Percentiles rank a stretch among this genome's conserved stretches.
Evolutionary conservation across 1,284 basidiomycete species (phyloP).

Genomic region (Fomitopsis schrenkii): DNA sequence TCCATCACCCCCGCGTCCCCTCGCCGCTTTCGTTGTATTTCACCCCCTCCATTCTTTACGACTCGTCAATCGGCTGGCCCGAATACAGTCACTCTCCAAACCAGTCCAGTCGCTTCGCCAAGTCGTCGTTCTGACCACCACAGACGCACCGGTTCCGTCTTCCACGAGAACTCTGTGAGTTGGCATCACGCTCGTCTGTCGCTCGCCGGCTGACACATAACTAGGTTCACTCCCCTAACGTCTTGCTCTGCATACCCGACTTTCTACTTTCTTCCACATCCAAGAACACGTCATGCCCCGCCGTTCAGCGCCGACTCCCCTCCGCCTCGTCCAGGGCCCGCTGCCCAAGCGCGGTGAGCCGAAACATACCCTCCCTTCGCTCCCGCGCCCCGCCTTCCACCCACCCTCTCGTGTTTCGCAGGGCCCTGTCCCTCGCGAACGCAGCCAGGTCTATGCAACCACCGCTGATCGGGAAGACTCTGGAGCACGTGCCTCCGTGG

Average conservation of each 20-base stretch:
- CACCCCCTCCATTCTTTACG: constrained; percentile 10
- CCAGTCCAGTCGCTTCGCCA: constrained; percentile 7
- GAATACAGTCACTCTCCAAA: constrained; percentile 11
- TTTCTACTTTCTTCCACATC: constrained; percentile 6
- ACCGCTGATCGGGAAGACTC: neutral
- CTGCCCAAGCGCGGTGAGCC: constrained; percentile 25
- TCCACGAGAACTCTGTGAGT: neutral
- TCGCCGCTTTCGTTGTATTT: constrained; percentile 11
- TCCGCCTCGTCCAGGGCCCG: constrained; percentile 27
- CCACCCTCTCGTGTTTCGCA: constrained; percentile 10
- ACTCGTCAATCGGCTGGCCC: constrained; percentile 21
- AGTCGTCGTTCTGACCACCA: neutral
- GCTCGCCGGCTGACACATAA: neutral
- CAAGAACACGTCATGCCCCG: constrained; percentile 8
- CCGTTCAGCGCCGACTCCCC: constrained; percentile 20
- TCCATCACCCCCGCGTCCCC: constrained; percentile 11
- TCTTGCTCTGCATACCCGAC: constrained; percentile 15
- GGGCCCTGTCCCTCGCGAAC: constrained; percentile 21
- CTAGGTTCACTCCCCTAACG: constrained; percentile 2
- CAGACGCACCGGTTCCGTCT: neutral
- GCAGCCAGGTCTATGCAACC: constrained; percentile 3
- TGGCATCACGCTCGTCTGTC: neutral
- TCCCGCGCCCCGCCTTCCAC: constrained; percentile 28
- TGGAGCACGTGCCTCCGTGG: constrained; percentile 8
- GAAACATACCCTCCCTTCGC: constrained; percentile 28